These are phyloP conservation scores for Pyrus betulifolia DNA, from an alignment of 306 rosid species.

Conservation along the genomic window DNA sequence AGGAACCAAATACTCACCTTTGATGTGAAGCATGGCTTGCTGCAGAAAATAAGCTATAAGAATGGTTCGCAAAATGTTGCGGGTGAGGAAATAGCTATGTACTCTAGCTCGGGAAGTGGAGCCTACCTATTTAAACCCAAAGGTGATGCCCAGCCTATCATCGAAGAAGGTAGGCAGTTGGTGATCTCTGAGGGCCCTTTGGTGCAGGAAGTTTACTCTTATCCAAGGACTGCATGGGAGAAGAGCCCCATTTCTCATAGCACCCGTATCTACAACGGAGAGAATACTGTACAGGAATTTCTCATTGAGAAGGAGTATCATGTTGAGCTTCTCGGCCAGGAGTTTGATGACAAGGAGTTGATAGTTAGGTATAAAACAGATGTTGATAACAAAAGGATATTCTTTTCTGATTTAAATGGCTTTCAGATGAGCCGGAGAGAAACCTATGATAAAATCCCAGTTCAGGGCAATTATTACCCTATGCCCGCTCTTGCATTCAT, in stretches of 20 bases:
- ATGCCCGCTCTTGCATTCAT: conserved; percentile 89
- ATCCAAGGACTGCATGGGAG: conserved; percentile 74
- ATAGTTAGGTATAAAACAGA: conserved; percentile 84
- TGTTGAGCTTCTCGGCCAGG: conserved; percentile 65
- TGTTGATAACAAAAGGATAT: conserved; percentile 62
- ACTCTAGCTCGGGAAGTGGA: conserved; percentile 69
- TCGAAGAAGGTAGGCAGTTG: conserved; percentile 60
- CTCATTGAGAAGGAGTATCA: conserved; percentile 90
- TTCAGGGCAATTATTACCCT: conserved; percentile 96
- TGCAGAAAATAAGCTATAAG: conserved; percentile 54
- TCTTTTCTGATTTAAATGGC: conserved; percentile 88
- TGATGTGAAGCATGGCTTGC: conserved; percentile 55
- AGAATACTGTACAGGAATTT: conserved; percentile 57
- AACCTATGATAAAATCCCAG: conserved; percentile 82
- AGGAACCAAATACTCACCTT: conserved; percentile 66
- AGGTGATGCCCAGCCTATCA: conserved; percentile 66
- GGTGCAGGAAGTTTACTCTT: conserved; percentile 83
- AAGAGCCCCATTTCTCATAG: conserved; percentile 78
- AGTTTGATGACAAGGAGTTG: conserved; percentile 75
- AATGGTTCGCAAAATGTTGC: conserved; percentile 38
- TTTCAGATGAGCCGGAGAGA: conserved; percentile 97
- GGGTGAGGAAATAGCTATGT: conserved; percentile 86
- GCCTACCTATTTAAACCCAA: conserved; percentile 84
- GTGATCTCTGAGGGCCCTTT: conserved; percentile 69
- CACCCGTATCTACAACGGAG: conserved; percentile 75